Percentiles rank a stretch among this genome's conserved stretches.
Conservation (phyloP, 352 stramenopile genomes). For the Phytophthora fragariae region DNA sequence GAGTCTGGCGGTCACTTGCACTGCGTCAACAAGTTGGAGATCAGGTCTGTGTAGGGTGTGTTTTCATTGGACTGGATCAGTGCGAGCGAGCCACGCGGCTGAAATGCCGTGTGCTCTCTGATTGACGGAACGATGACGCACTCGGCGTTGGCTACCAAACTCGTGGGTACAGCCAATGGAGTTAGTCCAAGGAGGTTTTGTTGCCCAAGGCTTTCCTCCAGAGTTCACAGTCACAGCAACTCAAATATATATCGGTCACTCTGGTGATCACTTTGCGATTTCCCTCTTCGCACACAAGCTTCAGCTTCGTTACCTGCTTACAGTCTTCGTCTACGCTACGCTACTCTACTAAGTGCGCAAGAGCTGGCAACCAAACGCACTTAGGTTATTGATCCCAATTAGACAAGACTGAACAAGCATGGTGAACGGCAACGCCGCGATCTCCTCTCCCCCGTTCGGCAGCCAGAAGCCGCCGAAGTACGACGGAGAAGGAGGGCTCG, state of each 20-base stretch:
- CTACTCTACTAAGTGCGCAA: no score
- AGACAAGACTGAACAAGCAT: no score
- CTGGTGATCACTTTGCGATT: neutral
- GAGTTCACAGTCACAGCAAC: neutral
- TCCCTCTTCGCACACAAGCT: neutral
- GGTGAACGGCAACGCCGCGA: no score
- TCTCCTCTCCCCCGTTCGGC: no score
- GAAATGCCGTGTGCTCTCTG: neutral
- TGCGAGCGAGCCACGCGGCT: neutral
- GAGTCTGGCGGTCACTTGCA: neutral
- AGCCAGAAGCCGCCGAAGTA: no score
- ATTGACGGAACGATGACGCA: neutral
- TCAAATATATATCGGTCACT: neutral
- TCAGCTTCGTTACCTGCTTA: no score
- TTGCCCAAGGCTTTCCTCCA: conserved; percentile 8
- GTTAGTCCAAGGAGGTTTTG: conserved; percentile 9
- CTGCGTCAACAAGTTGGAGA: neutral
- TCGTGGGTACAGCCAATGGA: neutral
- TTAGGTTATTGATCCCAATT: no score
- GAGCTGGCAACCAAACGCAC: no score
- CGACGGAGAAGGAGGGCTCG: no score
- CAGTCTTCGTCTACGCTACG: no score
- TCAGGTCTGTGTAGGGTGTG: neutral
- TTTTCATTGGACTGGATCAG: neutral
- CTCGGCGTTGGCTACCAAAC: neutral